Conservation (phyloP, 2,329 filamentous ascomycete genomes). For the Pseudogymnoascus sp. region DNA sequence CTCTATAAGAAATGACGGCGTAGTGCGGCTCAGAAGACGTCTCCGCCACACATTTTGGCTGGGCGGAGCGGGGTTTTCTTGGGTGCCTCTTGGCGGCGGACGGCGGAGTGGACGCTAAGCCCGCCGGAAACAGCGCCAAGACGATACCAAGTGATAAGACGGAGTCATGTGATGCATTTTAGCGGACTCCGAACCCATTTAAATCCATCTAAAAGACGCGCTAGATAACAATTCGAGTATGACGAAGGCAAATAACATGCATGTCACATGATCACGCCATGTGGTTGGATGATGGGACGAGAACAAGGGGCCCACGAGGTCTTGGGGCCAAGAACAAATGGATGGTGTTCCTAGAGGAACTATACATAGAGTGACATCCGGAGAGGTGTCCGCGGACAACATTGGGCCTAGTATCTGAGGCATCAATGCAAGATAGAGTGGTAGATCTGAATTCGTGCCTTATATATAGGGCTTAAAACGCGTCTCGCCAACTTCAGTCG, state of each 20-base stretch:
- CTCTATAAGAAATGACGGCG: background rate
- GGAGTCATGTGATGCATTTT: background rate
- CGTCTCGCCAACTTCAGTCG: background rate
- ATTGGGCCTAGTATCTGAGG: background rate
- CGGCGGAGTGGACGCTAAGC: slow-evolving; percentile 2
- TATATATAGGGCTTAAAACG: background rate
- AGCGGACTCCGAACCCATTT: background rate
- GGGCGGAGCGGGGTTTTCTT: slow-evolving; percentile 2
- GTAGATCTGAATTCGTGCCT: background rate
- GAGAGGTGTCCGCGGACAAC: background rate
- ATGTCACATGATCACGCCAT: background rate
- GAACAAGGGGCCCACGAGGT: background rate
- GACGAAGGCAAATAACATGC: background rate
- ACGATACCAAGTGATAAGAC: slow-evolving; percentile 1
- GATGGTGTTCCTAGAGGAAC: too few relatives aligned
- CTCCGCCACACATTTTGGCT: background rate
- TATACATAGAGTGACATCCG: slow-evolving; percentile 1
- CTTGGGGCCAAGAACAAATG: background rate
- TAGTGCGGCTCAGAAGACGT: background rate
- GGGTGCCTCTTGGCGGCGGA: background rate
- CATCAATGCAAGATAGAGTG: background rate
- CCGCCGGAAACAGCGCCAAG: background rate
- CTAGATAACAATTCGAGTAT: background rate
- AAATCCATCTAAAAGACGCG: background rate
- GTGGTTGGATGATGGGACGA: background rate